Percentiles rank a stretch among this genome's conserved stretches.
Evolutionary conservation across 2,329 filamentous ascomycete species (phyloP).

Genomic region (Penicillium occitanis): DNA sequence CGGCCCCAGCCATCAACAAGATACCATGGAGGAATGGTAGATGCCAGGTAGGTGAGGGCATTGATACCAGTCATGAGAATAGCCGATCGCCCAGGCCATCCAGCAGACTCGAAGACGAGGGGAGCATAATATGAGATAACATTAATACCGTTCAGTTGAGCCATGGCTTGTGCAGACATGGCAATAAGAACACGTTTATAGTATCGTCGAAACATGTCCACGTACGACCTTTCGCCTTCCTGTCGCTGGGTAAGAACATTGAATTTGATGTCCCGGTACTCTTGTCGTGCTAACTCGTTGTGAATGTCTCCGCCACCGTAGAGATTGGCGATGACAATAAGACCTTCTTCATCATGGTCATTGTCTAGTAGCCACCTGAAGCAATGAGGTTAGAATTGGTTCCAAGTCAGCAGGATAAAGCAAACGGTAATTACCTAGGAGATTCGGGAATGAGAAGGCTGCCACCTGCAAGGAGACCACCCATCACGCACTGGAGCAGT

Average conservation of each 20-base stretch:
- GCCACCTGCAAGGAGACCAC: conserved; percentile 75
- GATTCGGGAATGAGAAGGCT: conserved; percentile 95
- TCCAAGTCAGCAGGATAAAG: background rate
- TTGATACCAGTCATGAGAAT: conserved; percentile 98
- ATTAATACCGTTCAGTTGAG: conserved; percentile 98
- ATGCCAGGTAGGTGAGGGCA: conserved; percentile 83
- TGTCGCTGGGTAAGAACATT: conserved; percentile 88
- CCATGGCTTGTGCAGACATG: conserved; percentile 95
- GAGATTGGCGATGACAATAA: conserved; percentile 95
- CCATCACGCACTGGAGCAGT: conserved; percentile 93
- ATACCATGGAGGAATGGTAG: conserved; percentile 96
- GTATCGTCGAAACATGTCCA: conserved; percentile 94
- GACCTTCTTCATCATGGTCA: conserved; percentile 96
- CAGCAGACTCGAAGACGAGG: conserved; percentile 91
- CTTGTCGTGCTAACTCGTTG: conserved; percentile 85
- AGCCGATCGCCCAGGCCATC: conserved; percentile 88
- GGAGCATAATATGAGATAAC: conserved; percentile 99
- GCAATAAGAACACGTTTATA: conserved; percentile 92
- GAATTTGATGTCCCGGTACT: conserved; percentile 99
- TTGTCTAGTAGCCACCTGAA: conserved; percentile 92
- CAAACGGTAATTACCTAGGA: conserved; percentile 62
- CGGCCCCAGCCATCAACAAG: conserved; percentile 90
- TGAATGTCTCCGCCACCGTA: conserved; percentile 96
- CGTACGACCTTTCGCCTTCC: conserved; percentile 88
- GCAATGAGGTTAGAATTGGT: background rate